Percentiles rank a stretch among this genome's conserved stretches.
These are phyloP conservation scores for Fraxinus angustifolia DNA, from an alignment of 305 asterid species.

Conservation along the genomic window DNA sequence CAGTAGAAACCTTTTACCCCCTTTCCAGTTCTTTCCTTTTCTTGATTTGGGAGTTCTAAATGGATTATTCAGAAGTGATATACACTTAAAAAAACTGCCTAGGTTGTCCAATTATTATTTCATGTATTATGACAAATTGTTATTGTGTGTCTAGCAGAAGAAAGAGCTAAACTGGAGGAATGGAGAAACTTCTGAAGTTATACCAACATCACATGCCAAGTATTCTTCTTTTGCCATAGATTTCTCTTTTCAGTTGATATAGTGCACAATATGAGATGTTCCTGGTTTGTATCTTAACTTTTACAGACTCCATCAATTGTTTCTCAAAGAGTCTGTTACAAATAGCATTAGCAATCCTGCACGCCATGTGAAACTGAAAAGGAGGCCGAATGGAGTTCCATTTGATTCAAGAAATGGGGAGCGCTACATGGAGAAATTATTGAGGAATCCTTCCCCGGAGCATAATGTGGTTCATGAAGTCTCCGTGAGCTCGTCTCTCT, in stretches of 20 bases:
- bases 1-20: not conserved
- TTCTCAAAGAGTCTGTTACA: conserved; percentile 71
- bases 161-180: conserved; percentile 75
- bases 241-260: conserved; percentile 17
- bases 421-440: conserved; percentile 82
- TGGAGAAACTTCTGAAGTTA: conserved; percentile 59
- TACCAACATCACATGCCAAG: conserved; percentile 76
- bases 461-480: conserved; percentile 57
- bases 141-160: conserved; percentile 49
- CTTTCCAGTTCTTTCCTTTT: not conserved
- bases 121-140: conserved; percentile 10
- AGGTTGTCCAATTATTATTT: conserved; percentile 13
- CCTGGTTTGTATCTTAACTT: conserved; percentile 22
- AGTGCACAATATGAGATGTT: conserved; percentile 5
- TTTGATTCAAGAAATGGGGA: conserved; percentile 61
- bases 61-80: conserved; percentile 3
- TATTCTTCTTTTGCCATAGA: conserved; percentile 9
- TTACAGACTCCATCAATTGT: conserved; percentile 84
- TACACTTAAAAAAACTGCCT: conserved; percentile 7
- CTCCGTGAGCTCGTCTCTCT: conserved; percentile 36
- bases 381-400: conserved; percentile 83
- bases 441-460: conserved; percentile 59
- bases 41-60: not conserved
- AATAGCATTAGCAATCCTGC: conserved; percentile 52
- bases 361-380: conserved; percentile 56